Conservation (phyloP, 2,329 filamentous ascomycete genomes). For the Didymella glomerata region DNA sequence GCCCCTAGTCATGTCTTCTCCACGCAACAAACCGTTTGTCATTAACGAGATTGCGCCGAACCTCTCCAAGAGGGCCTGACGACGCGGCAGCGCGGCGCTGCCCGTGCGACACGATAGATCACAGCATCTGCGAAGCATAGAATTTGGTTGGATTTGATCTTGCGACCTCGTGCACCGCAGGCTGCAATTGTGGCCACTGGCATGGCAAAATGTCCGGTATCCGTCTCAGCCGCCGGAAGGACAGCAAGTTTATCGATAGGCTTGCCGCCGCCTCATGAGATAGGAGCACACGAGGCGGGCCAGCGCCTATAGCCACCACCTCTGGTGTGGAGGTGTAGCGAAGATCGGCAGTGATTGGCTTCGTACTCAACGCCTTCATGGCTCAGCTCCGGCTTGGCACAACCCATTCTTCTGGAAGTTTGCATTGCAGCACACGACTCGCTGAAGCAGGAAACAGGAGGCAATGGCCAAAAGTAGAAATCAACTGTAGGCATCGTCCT, state of each 20-base stretch:
- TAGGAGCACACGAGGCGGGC: background rate
- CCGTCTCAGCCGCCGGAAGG: slow-evolving; percentile 10
- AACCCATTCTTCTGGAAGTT: background rate
- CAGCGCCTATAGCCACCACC: slow-evolving; percentile 15
- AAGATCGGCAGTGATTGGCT: slow-evolving; percentile 10
- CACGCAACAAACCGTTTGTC: slow-evolving; percentile 10
- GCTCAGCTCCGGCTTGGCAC: slow-evolving; percentile 4
- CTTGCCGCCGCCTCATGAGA: slow-evolving; percentile 9
- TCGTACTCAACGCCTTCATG: background rate
- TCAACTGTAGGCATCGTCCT: slow-evolving; percentile 1
- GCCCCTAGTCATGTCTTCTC: slow-evolving; percentile 6
- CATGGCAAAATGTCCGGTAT: slow-evolving; percentile 5
- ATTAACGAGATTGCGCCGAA: slow-evolving; percentile 19
- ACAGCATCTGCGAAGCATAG: slow-evolving; percentile 9
- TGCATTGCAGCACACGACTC: slow-evolving; percentile 4
- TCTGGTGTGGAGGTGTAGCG: slow-evolving; percentile 9
- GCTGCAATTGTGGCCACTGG: slow-evolving; percentile 2
- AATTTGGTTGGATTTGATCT: slow-evolving; percentile 5
- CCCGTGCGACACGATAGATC: slow-evolving; percentile 13
- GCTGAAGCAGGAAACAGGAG: background rate
- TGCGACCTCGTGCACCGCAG: slow-evolving; percentile 12
- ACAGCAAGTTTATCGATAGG: slow-evolving; percentile 17
- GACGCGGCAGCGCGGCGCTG: slow-evolving; percentile 21
- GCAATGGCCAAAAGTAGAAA: background rate
- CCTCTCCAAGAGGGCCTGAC: slow-evolving; percentile 16